Evolutionary conservation across 495 filamentous ascomycete genomes (phyloP).

Genomic region (Podospora bellae-mahoneyi): DNA sequence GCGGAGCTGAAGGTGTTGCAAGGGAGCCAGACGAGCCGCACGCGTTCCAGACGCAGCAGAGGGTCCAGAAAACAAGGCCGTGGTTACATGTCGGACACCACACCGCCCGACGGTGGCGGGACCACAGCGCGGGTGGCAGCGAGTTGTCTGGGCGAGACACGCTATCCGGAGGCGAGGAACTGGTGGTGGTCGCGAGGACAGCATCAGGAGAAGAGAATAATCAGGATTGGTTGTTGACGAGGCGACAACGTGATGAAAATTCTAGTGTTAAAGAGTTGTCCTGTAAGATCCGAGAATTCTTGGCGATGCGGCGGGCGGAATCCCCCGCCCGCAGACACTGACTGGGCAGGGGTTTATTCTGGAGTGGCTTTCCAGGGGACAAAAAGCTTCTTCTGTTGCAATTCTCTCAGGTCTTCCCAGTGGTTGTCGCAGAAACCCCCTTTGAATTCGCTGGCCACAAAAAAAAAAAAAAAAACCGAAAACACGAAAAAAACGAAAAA

Average conservation of each 20-base stretch:
- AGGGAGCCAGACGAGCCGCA: constrained; percentile 1
- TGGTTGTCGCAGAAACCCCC: not conserved
- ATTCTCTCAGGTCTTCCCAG: not conserved
- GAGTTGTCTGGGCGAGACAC: constrained; percentile 22
- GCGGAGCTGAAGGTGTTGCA: constrained; percentile 19
- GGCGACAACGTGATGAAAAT: constrained; percentile 23
- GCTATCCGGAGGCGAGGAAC: constrained; percentile 28
- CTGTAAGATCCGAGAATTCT: no score
- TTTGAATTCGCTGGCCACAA: not conserved
- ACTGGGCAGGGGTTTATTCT: not conserved
- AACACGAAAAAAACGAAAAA: no score
- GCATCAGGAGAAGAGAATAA: constrained; percentile 27
- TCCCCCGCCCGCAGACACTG: constrained; percentile 6
- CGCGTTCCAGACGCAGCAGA: not conserved
- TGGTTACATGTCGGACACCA: constrained; percentile 24
- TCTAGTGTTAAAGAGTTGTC: no score
- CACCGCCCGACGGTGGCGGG: constrained; percentile 30
- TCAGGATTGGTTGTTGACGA: constrained; percentile 8
- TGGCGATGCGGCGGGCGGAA: constrained; percentile 11
- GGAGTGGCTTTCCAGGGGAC: constrained; percentile 3
- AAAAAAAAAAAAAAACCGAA: no score
- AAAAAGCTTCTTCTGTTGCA: not conserved
- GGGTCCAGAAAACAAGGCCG: constrained; percentile 2
- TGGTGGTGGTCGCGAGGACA: constrained; percentile 24
- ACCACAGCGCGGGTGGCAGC: constrained; percentile 11